phyloP scores from a whole-genome alignment of 2,329 filamentous ascomycete genomes.

The Stachybotrys chartarum region DNA sequence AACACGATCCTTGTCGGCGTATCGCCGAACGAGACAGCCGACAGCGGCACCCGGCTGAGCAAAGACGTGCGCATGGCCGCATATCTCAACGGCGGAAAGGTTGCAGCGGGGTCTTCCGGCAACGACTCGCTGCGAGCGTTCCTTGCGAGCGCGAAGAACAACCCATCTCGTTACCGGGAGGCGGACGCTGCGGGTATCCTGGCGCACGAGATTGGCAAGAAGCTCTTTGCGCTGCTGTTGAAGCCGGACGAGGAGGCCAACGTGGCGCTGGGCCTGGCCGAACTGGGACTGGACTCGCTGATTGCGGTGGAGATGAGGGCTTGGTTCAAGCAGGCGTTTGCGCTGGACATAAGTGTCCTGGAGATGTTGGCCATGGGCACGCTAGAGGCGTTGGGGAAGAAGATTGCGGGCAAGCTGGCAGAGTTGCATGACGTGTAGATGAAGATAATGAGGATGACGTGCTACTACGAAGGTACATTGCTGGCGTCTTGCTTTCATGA shows the following conservation, averaged over 20 bases:
- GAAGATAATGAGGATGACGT: neutral
- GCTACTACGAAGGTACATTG: no score
- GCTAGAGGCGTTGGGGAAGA: slow-evolving; percentile 6
- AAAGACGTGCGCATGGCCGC: slow-evolving; percentile 13
- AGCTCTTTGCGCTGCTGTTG: slow-evolving; percentile 9
- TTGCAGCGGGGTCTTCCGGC: neutral
- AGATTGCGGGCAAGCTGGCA: neutral
- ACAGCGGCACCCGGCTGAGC: slow-evolving; percentile 10
- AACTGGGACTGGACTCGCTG: slow-evolving; percentile 14
- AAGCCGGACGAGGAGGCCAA: slow-evolving; percentile 5
- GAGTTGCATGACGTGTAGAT: neutral
- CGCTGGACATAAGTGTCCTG: slow-evolving; percentile 11
- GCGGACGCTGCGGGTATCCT: neutral
- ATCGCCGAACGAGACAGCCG: slow-evolving; percentile 6
- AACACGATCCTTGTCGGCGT: slow-evolving; percentile 11
- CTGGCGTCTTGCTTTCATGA: no score
- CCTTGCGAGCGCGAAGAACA: neutral
- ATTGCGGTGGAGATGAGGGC: slow-evolving; percentile 13
- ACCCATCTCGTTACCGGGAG: neutral
- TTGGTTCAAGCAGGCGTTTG: slow-evolving; percentile 12
- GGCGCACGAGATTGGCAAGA: slow-evolving; percentile 9
- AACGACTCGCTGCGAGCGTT: neutral
- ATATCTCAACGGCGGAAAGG: slow-evolving; percentile 5
- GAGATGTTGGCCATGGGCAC: slow-evolving; percentile 12
- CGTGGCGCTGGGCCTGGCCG: slow-evolving; percentile 2